Conservation (phyloP, 2,329 filamentous ascomycete genomes). For the Cryphonectria naterciae region DNA sequence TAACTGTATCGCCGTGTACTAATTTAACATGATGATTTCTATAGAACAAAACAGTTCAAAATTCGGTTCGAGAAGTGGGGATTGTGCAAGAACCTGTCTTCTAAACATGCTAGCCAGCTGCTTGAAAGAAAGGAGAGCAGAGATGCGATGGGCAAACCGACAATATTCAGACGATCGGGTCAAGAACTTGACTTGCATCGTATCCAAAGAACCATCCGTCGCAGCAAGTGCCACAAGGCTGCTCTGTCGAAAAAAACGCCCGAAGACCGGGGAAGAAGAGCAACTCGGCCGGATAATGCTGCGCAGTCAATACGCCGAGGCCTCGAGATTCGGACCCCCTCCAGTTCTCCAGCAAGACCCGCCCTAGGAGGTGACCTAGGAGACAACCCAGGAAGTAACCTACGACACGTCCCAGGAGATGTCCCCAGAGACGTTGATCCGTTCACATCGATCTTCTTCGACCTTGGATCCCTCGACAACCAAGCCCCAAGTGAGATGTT, state of each 20-base stretch:
- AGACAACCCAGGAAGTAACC: no score
- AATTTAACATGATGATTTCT: background rate
- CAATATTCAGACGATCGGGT: conserved; percentile 21
- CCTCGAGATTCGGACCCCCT: background rate
- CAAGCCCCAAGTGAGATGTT: background rate
- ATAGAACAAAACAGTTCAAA: conserved; percentile 26
- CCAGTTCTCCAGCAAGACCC: background rate
- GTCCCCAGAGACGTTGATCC: no score
- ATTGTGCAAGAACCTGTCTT: conserved; percentile 25
- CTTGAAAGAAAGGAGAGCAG: conserved; percentile 20
- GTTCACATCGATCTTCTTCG: no score
- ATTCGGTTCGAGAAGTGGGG: conserved; percentile 27
- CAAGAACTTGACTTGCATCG: conserved; percentile 20
- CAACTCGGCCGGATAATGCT: background rate
- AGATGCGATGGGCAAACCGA: conserved; percentile 24
- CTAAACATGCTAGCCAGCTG: conserved; percentile 20
- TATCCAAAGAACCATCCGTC: conserved; percentile 22
- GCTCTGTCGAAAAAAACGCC: conserved; percentile 2
- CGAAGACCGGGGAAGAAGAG: background rate
- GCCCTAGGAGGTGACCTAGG: background rate
- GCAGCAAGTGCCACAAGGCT: conserved; percentile 22
- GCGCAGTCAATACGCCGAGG: background rate
- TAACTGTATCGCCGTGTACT: background rate
- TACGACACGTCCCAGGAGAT: no score
- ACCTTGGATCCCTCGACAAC: background rate